These are phyloP conservation scores for Metschnikowia anglica DNA, from an alignment of 805 yeast species.

Conservation along the genomic window DNA sequence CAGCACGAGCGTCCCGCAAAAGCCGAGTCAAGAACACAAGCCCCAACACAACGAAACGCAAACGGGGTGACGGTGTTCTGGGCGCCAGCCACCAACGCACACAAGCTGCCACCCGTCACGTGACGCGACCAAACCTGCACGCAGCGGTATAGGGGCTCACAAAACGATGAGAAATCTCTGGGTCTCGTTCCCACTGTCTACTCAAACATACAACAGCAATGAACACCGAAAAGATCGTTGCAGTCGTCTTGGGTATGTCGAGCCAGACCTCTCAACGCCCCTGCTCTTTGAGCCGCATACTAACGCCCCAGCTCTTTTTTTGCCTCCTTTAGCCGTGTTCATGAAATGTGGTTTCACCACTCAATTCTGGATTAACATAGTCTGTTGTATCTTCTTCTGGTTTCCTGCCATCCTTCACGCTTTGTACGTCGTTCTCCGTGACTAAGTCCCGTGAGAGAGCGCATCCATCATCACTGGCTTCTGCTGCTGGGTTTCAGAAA, in stretches of 20 bases:
- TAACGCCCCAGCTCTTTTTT: conserved; percentile 49
- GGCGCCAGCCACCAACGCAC: no score
- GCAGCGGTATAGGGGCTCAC: not conserved
- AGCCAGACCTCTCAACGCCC: not conserved
- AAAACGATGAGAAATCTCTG: not conserved
- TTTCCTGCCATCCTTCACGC: conserved; percentile 85
- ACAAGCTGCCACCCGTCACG: no score
- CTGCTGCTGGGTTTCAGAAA: no score
- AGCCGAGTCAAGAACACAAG: no score
- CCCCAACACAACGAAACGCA: no score
- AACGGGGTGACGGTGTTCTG: no score
- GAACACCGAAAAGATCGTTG: conserved; percentile 44
- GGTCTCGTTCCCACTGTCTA: not conserved
- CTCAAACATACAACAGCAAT: conserved; percentile 20
- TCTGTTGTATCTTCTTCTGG: conserved; percentile 61
- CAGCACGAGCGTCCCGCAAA: no score
- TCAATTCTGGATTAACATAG: conserved; percentile 62
- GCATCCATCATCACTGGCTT: no score
- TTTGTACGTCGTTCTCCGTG: conserved; percentile 53
- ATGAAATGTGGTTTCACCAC: conserved; percentile 64
- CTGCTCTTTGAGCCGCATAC: conserved; percentile 7
- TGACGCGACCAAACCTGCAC: not conserved
- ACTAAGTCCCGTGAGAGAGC: conserved; percentile 5
- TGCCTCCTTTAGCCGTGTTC: conserved; percentile 79
- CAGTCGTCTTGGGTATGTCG: conserved; percentile 35